These are phyloP conservation scores for Naegleria lovaniensis DNA, from an alignment of 208 protist genomes.

Conservation along the genomic window DNA sequence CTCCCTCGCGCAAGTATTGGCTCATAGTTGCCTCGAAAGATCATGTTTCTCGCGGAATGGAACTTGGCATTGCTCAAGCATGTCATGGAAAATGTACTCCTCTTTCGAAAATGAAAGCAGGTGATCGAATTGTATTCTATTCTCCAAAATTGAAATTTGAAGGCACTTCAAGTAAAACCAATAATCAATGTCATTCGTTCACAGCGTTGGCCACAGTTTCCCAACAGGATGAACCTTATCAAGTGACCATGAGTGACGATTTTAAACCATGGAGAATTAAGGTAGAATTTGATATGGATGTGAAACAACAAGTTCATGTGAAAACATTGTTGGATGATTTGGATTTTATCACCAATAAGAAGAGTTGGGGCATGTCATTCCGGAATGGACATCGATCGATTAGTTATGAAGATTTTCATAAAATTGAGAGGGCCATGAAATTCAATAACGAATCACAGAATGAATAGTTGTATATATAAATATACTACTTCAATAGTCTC, in stretches of 20 bases:
- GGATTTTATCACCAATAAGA: neutral
- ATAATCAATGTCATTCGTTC: neutral
- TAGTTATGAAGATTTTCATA: neutral
- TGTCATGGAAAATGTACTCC: neutral
- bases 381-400: neutral
- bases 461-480: too few relatives aligned
- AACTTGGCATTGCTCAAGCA: neutral
- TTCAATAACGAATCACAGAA: too few relatives aligned
- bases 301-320: neutral
- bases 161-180: too few relatives aligned
- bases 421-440: neutral
- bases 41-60: neutral
- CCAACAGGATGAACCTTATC: neutral
- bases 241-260: neutral
- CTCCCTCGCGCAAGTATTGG: neutral
- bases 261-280: neutral
- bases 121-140: neutral
- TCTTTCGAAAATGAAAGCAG: neutral
- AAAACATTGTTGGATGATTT: neutral
- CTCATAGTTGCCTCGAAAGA: neutral
- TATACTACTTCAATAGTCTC: too few relatives aligned
- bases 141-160: neutral
- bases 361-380: neutral
- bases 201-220: neutral
- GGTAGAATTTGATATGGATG: neutral